phyloP scores from a whole-genome alignment of 495 filamentous ascomycete genomes.

The Lindgomyces ingoldianus region DNA sequence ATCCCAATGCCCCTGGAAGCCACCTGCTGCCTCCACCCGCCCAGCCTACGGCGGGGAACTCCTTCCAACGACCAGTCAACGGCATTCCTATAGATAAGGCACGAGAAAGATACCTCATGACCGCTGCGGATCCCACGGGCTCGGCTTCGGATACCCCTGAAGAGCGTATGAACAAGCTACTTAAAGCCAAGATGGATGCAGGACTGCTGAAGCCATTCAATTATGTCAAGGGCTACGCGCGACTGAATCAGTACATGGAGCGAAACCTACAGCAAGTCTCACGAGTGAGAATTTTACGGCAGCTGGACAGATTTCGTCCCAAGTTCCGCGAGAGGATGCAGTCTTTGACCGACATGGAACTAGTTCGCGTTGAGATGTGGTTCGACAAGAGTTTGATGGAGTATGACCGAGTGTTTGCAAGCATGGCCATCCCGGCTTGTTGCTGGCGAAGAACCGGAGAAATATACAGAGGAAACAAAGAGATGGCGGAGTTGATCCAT shows the following conservation, averaged over 20 bases:
- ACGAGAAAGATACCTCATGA: slow-evolving; percentile 89
- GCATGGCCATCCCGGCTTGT: slow-evolving; percentile 97
- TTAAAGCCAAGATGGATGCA: slow-evolving; percentile 93
- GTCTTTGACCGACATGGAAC: slow-evolving; percentile 82
- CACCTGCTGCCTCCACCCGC: slow-evolving; percentile 37
- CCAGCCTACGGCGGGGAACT: slow-evolving; percentile 47
- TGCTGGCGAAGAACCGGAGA: slow-evolving; percentile 97
- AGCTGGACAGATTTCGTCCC: slow-evolving; percentile 88
- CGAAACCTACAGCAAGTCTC: slow-evolving; percentile 74
- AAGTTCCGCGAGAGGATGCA: slow-evolving; percentile 97
- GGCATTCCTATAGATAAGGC: slow-evolving; percentile 73
- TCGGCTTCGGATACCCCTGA: slow-evolving; percentile 89
- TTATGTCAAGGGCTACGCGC: slow-evolving; percentile 92
- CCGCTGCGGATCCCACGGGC: slow-evolving; percentile 90
- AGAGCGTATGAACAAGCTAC: slow-evolving; percentile 90
- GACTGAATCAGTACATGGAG: slow-evolving; percentile 87
- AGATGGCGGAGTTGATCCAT: slow-evolving; percentile 96
- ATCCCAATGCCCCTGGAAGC: slow-evolving; percentile 32
- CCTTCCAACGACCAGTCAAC: slow-evolving; percentile 61
- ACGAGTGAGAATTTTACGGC: slow-evolving; percentile 83
- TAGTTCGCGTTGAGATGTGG: slow-evolving; percentile 97
- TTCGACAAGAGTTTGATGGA: slow-evolving; percentile 94
- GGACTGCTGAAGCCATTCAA: slow-evolving; percentile 95
- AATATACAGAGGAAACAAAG: slow-evolving; percentile 96
- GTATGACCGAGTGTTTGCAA: slow-evolving; percentile 96